Evolutionary conservation across 1,139 yeast species (phyloP), one percentile per base, ranked within the genome.

Genomic region (Zygoascus meyerae): DNA sequence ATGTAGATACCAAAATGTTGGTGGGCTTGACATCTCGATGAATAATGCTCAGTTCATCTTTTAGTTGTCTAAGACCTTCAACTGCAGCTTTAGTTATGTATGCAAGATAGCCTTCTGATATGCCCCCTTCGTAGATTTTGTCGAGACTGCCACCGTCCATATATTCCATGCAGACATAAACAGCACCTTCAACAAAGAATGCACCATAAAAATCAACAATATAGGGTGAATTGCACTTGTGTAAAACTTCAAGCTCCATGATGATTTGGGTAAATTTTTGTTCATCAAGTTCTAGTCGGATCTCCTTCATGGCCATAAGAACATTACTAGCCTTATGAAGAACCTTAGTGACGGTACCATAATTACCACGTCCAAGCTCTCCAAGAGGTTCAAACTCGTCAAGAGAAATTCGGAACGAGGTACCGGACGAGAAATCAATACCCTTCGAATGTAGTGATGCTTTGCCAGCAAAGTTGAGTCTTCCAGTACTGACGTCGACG

Each of bases 21-120:
- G 97, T 90, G 14, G 99, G 99, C 66, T 94, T 94, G 43, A 92
- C 97, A 66, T 92, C 99, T 62, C 99, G 76, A 66, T 92, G 98
- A 52, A 92, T 92, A 53, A 92, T 90, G 62, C 90, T 87, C 65
- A 90, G 97, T 30, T 75, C 75, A 58, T 94, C 89, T 64, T 92
- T 94, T 52, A 92, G 75, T 59, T 85, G 87, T 59, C 78, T 83
- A 47, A 92, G 73, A 1, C 98, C 98, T 42, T 78, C 70, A 14
- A 90, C 85, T 2, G 87, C 95, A 37, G 87, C 75, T 56, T 83
- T 84, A 2, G 96, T 79, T 42, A 90, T 84, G 57, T 78, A 81
- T 2, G 95, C 95, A 50, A 92, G 73, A 47, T 83, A 81, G 45
- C 82, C 83, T 64, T 90, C 95, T 50, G 79, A 81, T 18, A 89